Conservation (phyloP, 2,329 filamentous ascomycete genomes). For the Monosporascus sp. region DNA sequence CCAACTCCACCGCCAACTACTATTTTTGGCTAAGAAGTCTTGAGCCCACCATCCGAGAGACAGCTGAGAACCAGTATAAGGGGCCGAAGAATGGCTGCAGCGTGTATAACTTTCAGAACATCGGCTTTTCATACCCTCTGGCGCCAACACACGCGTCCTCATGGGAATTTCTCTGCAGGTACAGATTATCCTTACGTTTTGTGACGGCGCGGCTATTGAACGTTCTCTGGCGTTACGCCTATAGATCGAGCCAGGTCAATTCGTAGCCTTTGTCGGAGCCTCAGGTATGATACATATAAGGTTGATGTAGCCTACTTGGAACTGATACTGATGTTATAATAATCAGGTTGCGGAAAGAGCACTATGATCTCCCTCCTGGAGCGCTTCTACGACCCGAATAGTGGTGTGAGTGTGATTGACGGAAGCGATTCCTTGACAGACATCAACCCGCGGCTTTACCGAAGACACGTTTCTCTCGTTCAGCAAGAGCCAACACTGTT, state of each 20-base stretch:
- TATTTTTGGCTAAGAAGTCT: slow-evolving; percentile 42
- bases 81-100: slow-evolving; percentile 23
- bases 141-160: slow-evolving; percentile 34
- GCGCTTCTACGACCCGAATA: slow-evolving; percentile 38
- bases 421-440: slow-evolving; percentile 32
- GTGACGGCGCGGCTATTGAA: background rate
- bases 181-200: slow-evolving; percentile 1
- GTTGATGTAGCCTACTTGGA: no score
- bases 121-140: slow-evolving; percentile 60
- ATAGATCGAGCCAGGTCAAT: slow-evolving; percentile 41
- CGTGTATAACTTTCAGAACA: slow-evolving; percentile 44
- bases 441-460: slow-evolving; percentile 45
- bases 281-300: slow-evolving; percentile 18
- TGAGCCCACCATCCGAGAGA: slow-evolving; percentile 38
- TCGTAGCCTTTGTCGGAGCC: slow-evolving; percentile 49
- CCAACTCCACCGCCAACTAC: slow-evolving; percentile 43
- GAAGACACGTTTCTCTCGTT: slow-evolving; percentile 48
- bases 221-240: background rate
- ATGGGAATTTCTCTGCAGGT: slow-evolving; percentile 36
- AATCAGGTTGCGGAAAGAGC: slow-evolving; percentile 51
- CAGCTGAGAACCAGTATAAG: slow-evolving; percentile 31
- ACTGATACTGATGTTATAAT: no score
- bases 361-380: slow-evolving; percentile 52
- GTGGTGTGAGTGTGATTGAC: slow-evolving; percentile 43
- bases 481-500: slow-evolving; percentile 53